These are phyloP conservation scores for Iris pallida DNA, from an alignment of 116 monocot species.

Conservation along the genomic window DNA sequence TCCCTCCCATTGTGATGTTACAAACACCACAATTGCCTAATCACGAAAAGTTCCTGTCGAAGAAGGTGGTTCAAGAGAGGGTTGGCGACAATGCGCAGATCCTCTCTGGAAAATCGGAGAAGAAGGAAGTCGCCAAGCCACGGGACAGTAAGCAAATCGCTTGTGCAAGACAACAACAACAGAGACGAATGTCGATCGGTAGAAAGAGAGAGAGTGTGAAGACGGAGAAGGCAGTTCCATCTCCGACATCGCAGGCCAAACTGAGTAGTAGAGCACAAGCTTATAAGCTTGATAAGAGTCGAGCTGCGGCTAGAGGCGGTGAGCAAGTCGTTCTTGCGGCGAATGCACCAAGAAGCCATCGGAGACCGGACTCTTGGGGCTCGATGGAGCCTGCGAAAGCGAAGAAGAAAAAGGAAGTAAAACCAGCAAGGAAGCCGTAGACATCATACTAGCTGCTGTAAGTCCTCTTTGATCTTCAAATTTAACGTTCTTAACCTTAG, in stretches of 20 bases:
- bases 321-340: neutral
- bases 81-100: neutral
- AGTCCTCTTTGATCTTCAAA: too few relatives aligned
- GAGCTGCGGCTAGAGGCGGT: neutral
- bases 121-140: neutral
- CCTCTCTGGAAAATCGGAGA: neutral
- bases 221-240: neutral
- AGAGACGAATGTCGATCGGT: neutral
- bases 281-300: neutral
- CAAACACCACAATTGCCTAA: neutral
- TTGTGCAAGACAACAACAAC: neutral
- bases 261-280: neutral
- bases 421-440: neutral
- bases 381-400: neutral
- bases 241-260: neutral
- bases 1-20: conserved; percentile 15
- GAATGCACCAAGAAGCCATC: neutral
- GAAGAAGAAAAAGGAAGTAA: neutral
- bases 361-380: neutral
- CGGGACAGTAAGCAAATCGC: neutral
- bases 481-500: too few relatives aligned
- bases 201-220: neutral
- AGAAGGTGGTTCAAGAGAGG: conserved; percentile 5
- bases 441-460: neutral
- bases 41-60: neutral